Evolutionary conservation across 2,329 filamentous ascomycete species (phyloP).

Genomic region (Byssothecium circinans): DNA sequence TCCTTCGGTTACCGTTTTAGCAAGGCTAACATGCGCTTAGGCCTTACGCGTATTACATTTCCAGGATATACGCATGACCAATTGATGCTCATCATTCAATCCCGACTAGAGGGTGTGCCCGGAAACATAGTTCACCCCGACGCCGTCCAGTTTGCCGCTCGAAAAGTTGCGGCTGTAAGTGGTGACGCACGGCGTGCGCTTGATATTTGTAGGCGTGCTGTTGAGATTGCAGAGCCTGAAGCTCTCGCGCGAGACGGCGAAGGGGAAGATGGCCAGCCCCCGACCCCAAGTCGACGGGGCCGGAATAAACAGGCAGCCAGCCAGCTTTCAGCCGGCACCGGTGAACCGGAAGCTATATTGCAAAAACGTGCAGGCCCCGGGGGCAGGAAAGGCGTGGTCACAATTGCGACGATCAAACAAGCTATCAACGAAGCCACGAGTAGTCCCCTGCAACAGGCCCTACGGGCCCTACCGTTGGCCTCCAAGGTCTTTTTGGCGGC

Average conservation of each 20-base stretch:
- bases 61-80: conserved; percentile 97
- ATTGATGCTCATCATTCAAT: conserved; percentile 95
- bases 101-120: conserved; percentile 84
- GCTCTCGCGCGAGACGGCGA: conserved; percentile 29
- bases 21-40: conserved; percentile 43
- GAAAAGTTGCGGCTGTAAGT: conserved; percentile 94
- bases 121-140: conserved; percentile 90
- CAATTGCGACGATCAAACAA: conserved; percentile 88
- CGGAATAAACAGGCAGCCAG: conserved; percentile 37
- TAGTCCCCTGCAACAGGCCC: conserved; percentile 85
- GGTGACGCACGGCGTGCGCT: conserved; percentile 90
- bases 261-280: conserved; percentile 47
- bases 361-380: conserved; percentile 26
- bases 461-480: conserved; percentile 77
- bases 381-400: conserved; percentile 63
- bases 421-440: conserved; percentile 95
- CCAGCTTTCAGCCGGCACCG: conserved; percentile 23
- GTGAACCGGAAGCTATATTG: conserved; percentile 21
- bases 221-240: conserved; percentile 89
- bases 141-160: conserved; percentile 91
- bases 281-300: conserved; percentile 64
- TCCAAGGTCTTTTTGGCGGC: conserved; percentile 86
- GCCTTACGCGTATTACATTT: conserved; percentile 92
- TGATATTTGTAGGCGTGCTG: conserved; percentile 92
- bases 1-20: conserved; percentile 26